phyloP scores from a whole-genome alignment of 2,329 filamentous ascomycete genomes.

The Aspergillus ochraceus region DNA sequence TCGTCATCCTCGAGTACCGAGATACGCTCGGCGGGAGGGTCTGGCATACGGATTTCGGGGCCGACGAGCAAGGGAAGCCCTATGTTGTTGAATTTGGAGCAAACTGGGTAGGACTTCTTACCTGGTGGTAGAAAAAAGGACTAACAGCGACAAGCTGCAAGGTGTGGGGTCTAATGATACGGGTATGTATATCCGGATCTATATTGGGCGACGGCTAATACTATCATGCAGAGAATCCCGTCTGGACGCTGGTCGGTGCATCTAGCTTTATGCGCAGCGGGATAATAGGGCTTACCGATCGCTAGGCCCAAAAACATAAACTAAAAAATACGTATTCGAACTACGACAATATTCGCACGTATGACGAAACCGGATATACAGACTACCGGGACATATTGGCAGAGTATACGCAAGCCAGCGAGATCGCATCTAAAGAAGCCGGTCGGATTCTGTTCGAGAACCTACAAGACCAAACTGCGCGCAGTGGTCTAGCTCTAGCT shows the following conservation, averaged over 20 bases:
- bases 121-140: no score
- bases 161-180: slow-evolving; percentile 36
- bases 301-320: slow-evolving; percentile 56
- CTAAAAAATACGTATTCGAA: slow-evolving; percentile 60
- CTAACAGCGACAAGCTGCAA: slow-evolving; percentile 36
- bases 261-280: neutral
- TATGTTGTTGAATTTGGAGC: slow-evolving; percentile 65
- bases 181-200: neutral
- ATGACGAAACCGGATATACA: slow-evolving; percentile 56
- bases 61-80: slow-evolving; percentile 50
- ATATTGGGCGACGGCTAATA: neutral
- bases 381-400: slow-evolving; percentile 55
- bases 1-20: slow-evolving; percentile 66
- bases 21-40: slow-evolving; percentile 63
- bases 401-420: slow-evolving; percentile 51
- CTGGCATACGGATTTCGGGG: slow-evolving; percentile 58
- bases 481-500: slow-evolving; percentile 58
- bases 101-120: slow-evolving; percentile 56
- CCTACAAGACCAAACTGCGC: slow-evolving; percentile 61
- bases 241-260: slow-evolving; percentile 51
- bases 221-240: slow-evolving; percentile 47
- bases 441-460: slow-evolving; percentile 60
- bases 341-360: slow-evolving; percentile 60
- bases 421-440: slow-evolving; percentile 51
- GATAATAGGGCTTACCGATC: no score